Base-by-base conservation (phyloP, 352 stramenopile species). In the Peronospora destructor region DNA sequence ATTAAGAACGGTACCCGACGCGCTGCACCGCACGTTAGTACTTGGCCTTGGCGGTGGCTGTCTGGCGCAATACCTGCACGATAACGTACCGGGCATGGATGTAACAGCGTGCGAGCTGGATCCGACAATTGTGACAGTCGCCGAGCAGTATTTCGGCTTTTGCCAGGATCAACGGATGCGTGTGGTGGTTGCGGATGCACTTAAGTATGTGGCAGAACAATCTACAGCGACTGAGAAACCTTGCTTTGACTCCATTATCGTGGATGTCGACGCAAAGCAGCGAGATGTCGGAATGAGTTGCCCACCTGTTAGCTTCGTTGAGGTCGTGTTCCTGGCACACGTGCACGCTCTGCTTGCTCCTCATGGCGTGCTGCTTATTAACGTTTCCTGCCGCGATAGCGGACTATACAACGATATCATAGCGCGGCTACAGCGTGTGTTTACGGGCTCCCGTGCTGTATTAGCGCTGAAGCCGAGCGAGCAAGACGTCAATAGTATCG, bases 221-320 rank as follows among this genome's bases (percentile, higher is more conserved):
- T 55, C 49, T 14, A 28, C 45, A 1, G 29, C 39, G 12, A 30
- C 32, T 8, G 55, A 54, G 14, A 65, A 53, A 19, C 45, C 38
- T 10, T 56, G 12, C 9, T 77, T 70, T 37, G 63, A 86, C 53
- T 78, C 70, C 13, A 76, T 92, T 30, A 66, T 90, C 35, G 54
- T 92, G 16, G 81, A 92, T 45, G 81, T 92, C 16, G 81, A 92
- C 53, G 73, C 76, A 26, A 88, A 88, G 48, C 59, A 76, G 49
- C 55, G 54, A 10, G 79, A 87, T 61, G 63, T 81, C 9, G 76
- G 73, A 25, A 79, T 91, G 62, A 82, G 71, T 44, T 88, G 78
- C 34, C 80, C 80, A 19, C 76, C 77, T 40, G 49, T 72, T 29
- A 68, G 60, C 30, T 91, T 91, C 47, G 56, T 91, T 36, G 60